Evolutionary conservation across 2,329 filamentous ascomycete species (phyloP).

Genomic region (Neofusicoccum parvum): DNA sequence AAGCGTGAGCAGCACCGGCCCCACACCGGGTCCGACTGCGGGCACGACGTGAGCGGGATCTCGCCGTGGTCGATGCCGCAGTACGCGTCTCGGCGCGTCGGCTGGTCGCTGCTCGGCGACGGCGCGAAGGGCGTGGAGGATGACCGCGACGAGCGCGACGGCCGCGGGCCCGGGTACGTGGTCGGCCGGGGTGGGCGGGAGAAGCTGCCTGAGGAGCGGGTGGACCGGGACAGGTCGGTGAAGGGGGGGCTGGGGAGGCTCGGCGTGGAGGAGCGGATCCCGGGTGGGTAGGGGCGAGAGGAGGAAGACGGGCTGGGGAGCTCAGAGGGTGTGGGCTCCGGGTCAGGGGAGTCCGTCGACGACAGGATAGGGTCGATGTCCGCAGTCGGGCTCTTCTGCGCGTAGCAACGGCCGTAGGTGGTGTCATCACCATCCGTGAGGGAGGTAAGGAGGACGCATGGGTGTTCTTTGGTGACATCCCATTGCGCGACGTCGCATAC

Average conservation of each 20-base stretch:
- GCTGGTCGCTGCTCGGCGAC: not conserved
- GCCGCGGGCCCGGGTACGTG: not conserved
- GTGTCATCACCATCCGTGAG: too few relatives aligned
- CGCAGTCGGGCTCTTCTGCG: not conserved
- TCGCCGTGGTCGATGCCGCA: not conserved
- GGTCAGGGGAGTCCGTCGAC: not conserved
- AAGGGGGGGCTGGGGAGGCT: not conserved
- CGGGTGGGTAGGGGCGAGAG: not conserved
- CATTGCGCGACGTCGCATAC: not conserved
- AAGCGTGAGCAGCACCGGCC: constrained; percentile 12
- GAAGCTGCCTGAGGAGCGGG: too few relatives aligned
- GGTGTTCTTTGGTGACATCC: not conserved
- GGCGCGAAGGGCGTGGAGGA: not conserved
- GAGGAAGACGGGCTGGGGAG: not conserved
- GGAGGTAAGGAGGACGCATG: not conserved
- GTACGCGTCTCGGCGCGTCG: not conserved
- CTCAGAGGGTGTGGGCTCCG: not conserved
- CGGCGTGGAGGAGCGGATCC: not conserved
- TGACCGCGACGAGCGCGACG: not conserved
- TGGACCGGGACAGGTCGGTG: not conserved
- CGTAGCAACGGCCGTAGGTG: not conserved
- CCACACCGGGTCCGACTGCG: not conserved
- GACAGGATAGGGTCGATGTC: not conserved
- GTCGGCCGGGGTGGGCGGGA: not conserved
- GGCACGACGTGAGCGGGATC: not conserved